Base-by-base conservation (phyloP, 257 asterid species). In the Cynanchum wilfordii region DNA sequence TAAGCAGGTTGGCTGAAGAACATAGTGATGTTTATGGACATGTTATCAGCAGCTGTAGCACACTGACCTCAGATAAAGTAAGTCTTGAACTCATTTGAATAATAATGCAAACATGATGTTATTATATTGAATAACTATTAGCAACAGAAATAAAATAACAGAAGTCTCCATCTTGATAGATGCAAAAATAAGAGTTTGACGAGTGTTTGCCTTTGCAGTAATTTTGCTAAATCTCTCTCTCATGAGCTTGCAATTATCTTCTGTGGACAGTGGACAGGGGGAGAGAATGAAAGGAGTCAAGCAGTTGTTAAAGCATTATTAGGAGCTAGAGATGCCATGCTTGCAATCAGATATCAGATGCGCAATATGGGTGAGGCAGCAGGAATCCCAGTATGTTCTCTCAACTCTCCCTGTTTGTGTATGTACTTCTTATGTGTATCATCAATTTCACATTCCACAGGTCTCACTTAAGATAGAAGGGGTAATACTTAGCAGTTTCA, bases 351-450 rank as follows among this genome's bases (percentile, higher is more conserved):
- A 84, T 66, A 19, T 81, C 88, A 85, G 82, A 90, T 90, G 99
- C 87, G 90, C 77, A 84, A 73, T 80, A 92, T 95, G 98, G 99
- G 99, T 9, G 89, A 87, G 84, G 96, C 97, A 70, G 96, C 98
- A 4, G 93, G 98, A 77, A 89, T 95, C 51, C 97, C 99, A 49
- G 99, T 95, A 81, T 1, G 94, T 74, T 78, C 57, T 82, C 74
- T 69, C 73, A 42, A 71, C 47, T 47, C 13, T 68, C 38, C 49
- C 54, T 72, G 50, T 72, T 13, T 25, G 57, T 38, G 13, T 74
- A 19, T 36, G 27, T 33, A 2, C 68, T 0, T 17, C 20, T 33
- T 63, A 30, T 40, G 13, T 12, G 10, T 40, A 36, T 20, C 30
- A 19, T 19, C 27, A 25, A 33, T 63, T 36, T 63, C 47, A 17